A percentile compares a stretch with the other conserved stretches of the same genome.
Evolutionary conservation across 306 rosid genomes (phyloP).

Genomic region (Quercus aquifolioides): DNA sequence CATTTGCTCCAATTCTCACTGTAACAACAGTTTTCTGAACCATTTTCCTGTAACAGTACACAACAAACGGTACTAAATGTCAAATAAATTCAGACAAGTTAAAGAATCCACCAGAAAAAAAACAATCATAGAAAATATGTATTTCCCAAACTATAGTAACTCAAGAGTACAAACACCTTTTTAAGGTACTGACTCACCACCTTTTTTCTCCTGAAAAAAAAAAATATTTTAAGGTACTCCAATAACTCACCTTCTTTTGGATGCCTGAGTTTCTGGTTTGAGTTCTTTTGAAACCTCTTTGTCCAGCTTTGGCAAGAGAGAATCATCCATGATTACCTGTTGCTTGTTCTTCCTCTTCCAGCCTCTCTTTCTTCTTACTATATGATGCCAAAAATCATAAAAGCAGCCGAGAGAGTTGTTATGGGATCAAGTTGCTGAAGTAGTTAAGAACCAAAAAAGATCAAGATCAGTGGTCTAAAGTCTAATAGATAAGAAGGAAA

Average conservation of each 20-base stretch:
- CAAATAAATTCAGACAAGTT: background rate
- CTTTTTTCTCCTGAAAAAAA: slow-evolving; percentile 19
- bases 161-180: background rate
- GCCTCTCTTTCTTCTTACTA: background rate
- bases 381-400: background rate
- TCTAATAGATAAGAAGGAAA: slow-evolving; percentile 39
- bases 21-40: slow-evolving; percentile 66
- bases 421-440: slow-evolving; percentile 21
- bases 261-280: slow-evolving; percentile 44
- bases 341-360: background rate
- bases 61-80: background rate
- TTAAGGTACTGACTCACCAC: slow-evolving; percentile 27
- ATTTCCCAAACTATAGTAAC: background rate
- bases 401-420: background rate
- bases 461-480: slow-evolving; percentile 19
- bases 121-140: background rate
- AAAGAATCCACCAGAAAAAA: background rate
- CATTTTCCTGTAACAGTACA: slow-evolving; percentile 51
- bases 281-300: slow-evolving; percentile 36
- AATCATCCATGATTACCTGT: slow-evolving; percentile 31
- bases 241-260: slow-evolving; percentile 49
- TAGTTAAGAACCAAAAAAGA: slow-evolving; percentile 8
- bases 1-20: slow-evolving; percentile 70
- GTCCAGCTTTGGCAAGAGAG: slow-evolving; percentile 37
- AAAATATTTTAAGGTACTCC: background rate